Conservation (phyloP, 1,284 basidiomycete species). For the Pyrrhoderma noxium region DNA sequence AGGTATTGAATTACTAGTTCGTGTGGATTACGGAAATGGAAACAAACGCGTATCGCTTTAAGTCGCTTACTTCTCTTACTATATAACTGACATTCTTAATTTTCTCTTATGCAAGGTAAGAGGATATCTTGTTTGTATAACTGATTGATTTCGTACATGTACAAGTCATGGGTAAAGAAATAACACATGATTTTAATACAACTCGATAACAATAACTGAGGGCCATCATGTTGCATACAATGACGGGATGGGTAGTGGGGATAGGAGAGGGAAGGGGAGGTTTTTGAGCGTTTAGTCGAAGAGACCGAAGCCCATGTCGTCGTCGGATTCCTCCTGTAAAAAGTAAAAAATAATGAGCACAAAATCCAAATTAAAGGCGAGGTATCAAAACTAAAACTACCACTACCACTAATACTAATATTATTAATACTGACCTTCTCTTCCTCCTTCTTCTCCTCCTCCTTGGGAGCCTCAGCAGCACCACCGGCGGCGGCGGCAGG, state of each 20-base stretch:
- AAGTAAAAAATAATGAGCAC: constrained; percentile 19
- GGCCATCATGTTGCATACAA: background rate
- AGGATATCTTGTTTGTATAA: too few relatives aligned
- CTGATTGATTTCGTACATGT: background rate
- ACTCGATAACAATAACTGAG: constrained; percentile 3
- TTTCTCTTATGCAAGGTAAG: too few relatives aligned
- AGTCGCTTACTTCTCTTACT: too few relatives aligned
- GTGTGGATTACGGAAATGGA: too few relatives aligned
- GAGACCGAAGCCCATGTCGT: constrained; percentile 91
- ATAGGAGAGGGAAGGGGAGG: background rate
- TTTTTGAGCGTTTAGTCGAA: constrained; percentile 71
- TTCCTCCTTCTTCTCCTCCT: constrained; percentile 67
- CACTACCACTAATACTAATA: background rate
- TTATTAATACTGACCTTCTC: constrained; percentile 51
- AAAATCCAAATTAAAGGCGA: background rate
- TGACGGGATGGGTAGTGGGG: background rate
- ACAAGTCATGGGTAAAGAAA: background rate
- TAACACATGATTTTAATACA: background rate
- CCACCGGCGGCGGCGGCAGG: constrained; percentile 51
- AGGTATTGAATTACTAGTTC: background rate
- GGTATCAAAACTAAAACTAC: background rate
- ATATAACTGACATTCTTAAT: too few relatives aligned
- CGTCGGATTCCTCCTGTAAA: constrained; percentile 75
- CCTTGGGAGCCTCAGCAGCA: constrained; percentile 55
- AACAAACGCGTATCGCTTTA: too few relatives aligned